phyloP scores from a whole-genome alignment of 1,284 basidiomycete species.

The Microbotryum saponariae region DNA sequence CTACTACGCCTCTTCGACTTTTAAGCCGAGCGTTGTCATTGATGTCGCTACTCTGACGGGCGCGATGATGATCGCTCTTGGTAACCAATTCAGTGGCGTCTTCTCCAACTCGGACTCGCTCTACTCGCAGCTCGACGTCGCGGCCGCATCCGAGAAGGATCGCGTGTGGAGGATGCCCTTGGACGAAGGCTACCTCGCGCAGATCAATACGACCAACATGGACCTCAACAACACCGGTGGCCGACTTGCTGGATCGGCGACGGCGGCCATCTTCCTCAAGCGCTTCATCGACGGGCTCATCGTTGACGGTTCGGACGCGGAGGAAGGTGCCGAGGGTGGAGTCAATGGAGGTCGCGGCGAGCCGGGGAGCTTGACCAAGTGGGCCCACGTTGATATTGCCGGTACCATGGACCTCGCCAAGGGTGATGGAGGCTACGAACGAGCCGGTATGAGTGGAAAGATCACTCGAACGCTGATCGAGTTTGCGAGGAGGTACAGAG shows the following conservation, averaged over 20 bases:
- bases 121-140: conserved; percentile 62
- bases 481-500: conserved; percentile 17
- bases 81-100: conserved; percentile 44
- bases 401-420: conserved; percentile 53
- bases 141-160: conserved; percentile 67
- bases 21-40: conserved; percentile 71
- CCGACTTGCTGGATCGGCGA: conserved; percentile 62
- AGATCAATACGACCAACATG: conserved; percentile 69
- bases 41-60: conserved; percentile 76
- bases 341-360: conserved; percentile 17
- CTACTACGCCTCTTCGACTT: conserved; percentile 70
- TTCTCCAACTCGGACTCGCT: conserved; percentile 57
- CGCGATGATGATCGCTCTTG: conserved; percentile 52
- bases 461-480: conserved; percentile 23
- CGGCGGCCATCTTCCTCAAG: conserved; percentile 81
- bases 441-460: conserved; percentile 27
- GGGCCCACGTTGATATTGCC: conserved; percentile 81
- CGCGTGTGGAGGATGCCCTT: conserved; percentile 69
- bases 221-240: conserved; percentile 62
- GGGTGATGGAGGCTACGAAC: conserved; percentile 27
- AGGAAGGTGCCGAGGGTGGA: conserved; percentile 35
- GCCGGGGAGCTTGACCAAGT: conserved; percentile 46
- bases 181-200: conserved; percentile 66
- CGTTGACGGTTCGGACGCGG: conserved; percentile 49
- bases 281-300: conserved; percentile 48